Base-by-base conservation (phyloP, 257 asterid species). In the Gentiana macrophylla region DNA sequence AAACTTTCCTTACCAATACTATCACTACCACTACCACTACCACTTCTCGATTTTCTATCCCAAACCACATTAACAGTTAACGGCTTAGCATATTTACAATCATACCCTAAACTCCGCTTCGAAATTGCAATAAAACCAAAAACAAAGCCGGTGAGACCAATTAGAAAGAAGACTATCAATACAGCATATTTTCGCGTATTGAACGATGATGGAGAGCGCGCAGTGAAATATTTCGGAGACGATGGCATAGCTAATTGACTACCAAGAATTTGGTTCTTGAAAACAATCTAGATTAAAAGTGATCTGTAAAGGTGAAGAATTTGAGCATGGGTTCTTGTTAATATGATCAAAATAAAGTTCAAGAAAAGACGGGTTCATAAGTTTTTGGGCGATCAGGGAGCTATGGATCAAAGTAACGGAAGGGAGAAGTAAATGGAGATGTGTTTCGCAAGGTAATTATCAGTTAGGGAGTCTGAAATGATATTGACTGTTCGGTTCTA, bases 191-290 rank as follows among this genome's bases (percentile, higher is more conserved):
- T 81, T 15, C 74, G 61, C 36, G 74, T 12, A 44, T 61, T 35
- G 70, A 64, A 50, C 55, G 70, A 59, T 12, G 81, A 35, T 3
- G 84, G 62, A 5, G 84, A 59, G 7, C 94, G 88, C 32, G 94
- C 86, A 69, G 84, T 41, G 80, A 81, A 81, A 61, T 74, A 52
- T 65, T 92, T 92, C 7, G 93, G 95, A 57, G 97, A 86, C 52
- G 95, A 80, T 44, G 96, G 91, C 96, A 84, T 86, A 53, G 57
- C 66, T 59, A 41, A 3, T 2, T 41, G 46, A 10, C 6, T 7
- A 10, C 46, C 2, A 41, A 3, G 15, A 44, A 57, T 34, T 32
- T 35, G 15, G 2, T 33, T 52, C 56, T 6, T 4, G 24, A 49
- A 60, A 37, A 49, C 32, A 37, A 45, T 15, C 4, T 24, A 35